phyloP scores from a whole-genome alignment of 352 stramenopile species.

The Phytophthora europaea region DNA sequence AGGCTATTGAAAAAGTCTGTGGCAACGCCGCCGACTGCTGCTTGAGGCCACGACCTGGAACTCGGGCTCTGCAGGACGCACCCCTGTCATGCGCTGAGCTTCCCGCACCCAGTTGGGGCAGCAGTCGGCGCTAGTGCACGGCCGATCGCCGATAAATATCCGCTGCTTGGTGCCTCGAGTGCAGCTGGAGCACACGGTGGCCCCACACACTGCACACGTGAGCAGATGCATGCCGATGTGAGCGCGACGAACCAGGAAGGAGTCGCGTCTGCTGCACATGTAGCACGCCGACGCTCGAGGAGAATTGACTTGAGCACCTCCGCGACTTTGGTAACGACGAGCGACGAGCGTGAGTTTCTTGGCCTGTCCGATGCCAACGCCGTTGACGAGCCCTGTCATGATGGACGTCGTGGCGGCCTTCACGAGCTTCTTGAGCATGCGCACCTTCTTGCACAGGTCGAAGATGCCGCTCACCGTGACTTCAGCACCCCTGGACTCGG shows the following conservation, averaged over 20 bases:
- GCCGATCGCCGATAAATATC: conserved; percentile 33
- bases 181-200: conserved; percentile 41
- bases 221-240: conserved; percentile 27
- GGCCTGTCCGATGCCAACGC: conserved; percentile 45
- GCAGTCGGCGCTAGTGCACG: conserved; percentile 28
- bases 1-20: too few species aligned
- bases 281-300: conserved; percentile 25
- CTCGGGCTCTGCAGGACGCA: conserved; percentile 26
- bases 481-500: too few species aligned
- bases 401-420: conserved; percentile 42
- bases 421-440: conserved; percentile 34
- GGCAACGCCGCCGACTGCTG: too few species aligned
- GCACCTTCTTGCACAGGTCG: too few species aligned
- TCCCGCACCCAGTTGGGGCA: conserved; percentile 48
- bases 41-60: too few species aligned
- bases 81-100: conserved; percentile 26
- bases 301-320: not conserved
- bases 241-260: not conserved
- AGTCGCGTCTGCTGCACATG: conserved; percentile 38
- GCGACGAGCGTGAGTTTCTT: conserved; percentile 64
- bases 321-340: conserved; percentile 11
- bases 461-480: too few species aligned
- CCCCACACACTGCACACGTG: conserved; percentile 35
- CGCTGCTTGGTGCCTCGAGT: conserved; percentile 35
- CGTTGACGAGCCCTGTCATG: conserved; percentile 44